phyloP scores from a whole-genome alignment of 331 rosid species.

The Erythrophleum ivorense region DNA sequence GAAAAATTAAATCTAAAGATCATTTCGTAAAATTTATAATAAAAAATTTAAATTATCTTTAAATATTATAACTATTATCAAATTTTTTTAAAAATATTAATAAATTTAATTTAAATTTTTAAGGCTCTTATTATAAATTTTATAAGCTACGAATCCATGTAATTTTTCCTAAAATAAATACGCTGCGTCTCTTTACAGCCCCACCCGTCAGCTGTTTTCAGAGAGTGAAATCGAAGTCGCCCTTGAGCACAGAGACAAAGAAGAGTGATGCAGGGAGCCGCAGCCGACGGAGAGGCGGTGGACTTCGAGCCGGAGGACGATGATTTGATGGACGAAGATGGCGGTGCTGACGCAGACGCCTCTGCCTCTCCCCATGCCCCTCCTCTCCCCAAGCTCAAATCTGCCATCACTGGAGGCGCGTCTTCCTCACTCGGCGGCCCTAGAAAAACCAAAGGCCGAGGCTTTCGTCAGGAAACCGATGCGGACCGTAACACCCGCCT shows the following conservation, averaged over 20 bases:
- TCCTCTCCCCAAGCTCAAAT: slow-evolving; percentile 87
- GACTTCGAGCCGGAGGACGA: slow-evolving; percentile 99
- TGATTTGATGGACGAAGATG: slow-evolving; percentile 99
- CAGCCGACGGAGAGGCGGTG: slow-evolving; percentile 92
- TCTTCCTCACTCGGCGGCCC: slow-evolving; percentile 58
- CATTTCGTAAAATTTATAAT: no score
- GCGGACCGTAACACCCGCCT: slow-evolving; percentile 76
- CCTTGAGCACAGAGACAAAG: no score
- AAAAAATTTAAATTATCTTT: no score
- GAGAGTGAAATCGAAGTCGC: neutral
- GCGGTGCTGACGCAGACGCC: slow-evolving; percentile 76
- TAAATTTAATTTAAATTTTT: no score
- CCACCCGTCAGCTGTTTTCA: neutral
- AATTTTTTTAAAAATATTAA: no score
- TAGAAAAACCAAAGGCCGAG: slow-evolving; percentile 94
- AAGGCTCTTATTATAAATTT: no score
- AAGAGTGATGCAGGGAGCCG: slow-evolving; percentile 62
- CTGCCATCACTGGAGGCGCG: slow-evolving; percentile 83
- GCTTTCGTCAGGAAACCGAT: slow-evolving; percentile 82
- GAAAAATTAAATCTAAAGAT: no score
- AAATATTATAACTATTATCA: no score
- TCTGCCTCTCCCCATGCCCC: slow-evolving; percentile 75
- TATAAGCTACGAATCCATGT: no score
- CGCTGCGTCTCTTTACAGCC: no score
- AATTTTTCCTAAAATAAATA: neutral